Evolutionary conservation across 305 asterid species (phyloP).

Genomic region (Fraxinus latifolia): DNA sequence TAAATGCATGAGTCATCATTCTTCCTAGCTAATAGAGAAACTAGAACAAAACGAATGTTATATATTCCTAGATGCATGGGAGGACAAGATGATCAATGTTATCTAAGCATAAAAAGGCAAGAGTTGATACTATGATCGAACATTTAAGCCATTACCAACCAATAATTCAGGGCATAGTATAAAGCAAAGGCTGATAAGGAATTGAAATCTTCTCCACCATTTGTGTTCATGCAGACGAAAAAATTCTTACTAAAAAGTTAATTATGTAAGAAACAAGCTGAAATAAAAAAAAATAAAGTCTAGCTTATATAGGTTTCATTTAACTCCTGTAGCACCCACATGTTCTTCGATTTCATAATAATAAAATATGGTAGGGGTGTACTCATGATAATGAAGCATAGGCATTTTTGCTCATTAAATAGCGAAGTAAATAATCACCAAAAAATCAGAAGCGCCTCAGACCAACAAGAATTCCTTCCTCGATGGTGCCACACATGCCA

Average conservation of each 20-base stretch:
- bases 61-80: not conserved
- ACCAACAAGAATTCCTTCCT: slow-evolving; percentile 68
- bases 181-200: not conserved
- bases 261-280: not conserved
- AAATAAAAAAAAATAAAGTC: not conserved
- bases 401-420: not conserved
- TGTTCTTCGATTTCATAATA: not conserved
- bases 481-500: slow-evolving; percentile 16
- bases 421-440: slow-evolving; percentile 38
- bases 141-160: not conserved
- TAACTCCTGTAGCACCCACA: not conserved
- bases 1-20: not conserved
- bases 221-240: not conserved
- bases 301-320: not conserved
- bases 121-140: not conserved
- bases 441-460: slow-evolving; percentile 57
- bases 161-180: not conserved
- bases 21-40: not conserved
- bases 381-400: not conserved
- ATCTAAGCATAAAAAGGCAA: not conserved
- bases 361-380: not conserved
- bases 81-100: not conserved
- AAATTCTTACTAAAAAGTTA: not conserved
- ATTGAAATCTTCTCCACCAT: not conserved
- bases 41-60: not conserved